Evolutionary conservation across 2,329 filamentous ascomycete genomes (phyloP).

Genomic region (Amauroascus niger): DNA sequence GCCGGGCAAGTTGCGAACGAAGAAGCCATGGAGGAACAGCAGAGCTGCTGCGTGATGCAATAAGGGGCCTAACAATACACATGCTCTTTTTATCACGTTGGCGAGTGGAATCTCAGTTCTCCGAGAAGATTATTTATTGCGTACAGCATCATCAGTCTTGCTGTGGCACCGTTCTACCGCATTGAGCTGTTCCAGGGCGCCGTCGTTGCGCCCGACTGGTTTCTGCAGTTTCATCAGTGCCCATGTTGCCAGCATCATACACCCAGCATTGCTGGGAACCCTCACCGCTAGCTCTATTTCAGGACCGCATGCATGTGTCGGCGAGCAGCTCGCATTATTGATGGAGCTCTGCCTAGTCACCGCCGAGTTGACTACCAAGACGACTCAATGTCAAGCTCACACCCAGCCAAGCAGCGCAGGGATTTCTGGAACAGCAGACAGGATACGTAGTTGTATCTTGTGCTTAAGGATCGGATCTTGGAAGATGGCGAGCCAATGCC

Average conservation of each 20-base stretch:
- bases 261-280: conserved; percentile 18
- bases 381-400: conserved; percentile 16
- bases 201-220: neutral
- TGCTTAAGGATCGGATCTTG: neutral
- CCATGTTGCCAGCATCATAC: conserved; percentile 7
- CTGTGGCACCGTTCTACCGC: neutral
- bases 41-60: neutral
- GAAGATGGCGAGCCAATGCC: no score
- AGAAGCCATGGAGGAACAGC: no score
- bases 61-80: neutral
- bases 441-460: conserved; percentile 5
- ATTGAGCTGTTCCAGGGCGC: neutral
- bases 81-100: neutral
- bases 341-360: conserved; percentile 23
- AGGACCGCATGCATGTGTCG: conserved; percentile 21
- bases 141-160: neutral
- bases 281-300: neutral
- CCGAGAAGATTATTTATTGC: conserved; percentile 1
- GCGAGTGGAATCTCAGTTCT: conserved; percentile 1
- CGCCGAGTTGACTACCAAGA: conserved; percentile 13
- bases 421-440: neutral
- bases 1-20: no score
- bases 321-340: conserved; percentile 21
- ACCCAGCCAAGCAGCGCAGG: conserved; percentile 6
- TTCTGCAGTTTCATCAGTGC: neutral